A percentile compares a stretch with the other conserved stretches of the same genome.
These are phyloP conservation scores for Neonectria hederae DNA, from an alignment of 2,329 filamentous ascomycete genomes.

Conservation along the genomic window DNA sequence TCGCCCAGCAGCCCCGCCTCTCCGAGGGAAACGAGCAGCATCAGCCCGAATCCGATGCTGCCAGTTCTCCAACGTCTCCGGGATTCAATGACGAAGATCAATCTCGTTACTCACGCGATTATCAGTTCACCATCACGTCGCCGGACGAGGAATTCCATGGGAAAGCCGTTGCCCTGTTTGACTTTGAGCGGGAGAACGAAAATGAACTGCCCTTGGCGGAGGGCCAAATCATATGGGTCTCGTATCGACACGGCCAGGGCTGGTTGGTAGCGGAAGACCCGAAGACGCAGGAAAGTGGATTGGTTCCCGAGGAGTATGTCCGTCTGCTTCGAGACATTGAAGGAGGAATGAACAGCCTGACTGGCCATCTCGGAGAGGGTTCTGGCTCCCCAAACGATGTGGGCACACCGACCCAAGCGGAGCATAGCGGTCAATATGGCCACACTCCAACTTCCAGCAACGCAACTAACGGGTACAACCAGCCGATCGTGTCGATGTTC, in stretches of 20 bases:
- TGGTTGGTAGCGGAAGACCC: constrained; percentile 98
- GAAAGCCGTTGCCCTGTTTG: constrained; percentile 93
- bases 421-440: constrained; percentile 59
- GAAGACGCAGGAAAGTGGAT: constrained; percentile 89
- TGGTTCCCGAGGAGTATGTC: constrained; percentile 97
- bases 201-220: constrained; percentile 94
- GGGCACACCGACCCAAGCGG: constrained; percentile 69
- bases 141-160: constrained; percentile 98
- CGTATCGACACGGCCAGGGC: constrained; percentile 93
- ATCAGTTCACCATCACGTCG: constrained; percentile 93
- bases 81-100: constrained; percentile 70
- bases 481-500: constrained; percentile 74
- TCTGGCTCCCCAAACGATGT: constrained; percentile 63
- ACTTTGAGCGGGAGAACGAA: constrained; percentile 94
- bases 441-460: constrained; percentile 58
- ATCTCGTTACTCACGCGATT: constrained; percentile 87
- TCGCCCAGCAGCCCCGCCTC: constrained; percentile 57
- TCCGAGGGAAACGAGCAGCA: constrained; percentile 62
- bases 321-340: constrained; percentile 92
- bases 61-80: constrained; percentile 68
- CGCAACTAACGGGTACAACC: constrained; percentile 70
- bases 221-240: constrained; percentile 96
- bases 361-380: constrained; percentile 66
- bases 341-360: constrained; percentile 81
- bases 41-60: constrained; percentile 64